Conservation (phyloP, 2,329 filamentous ascomycete species). For the Microsporum audouinii region DNA sequence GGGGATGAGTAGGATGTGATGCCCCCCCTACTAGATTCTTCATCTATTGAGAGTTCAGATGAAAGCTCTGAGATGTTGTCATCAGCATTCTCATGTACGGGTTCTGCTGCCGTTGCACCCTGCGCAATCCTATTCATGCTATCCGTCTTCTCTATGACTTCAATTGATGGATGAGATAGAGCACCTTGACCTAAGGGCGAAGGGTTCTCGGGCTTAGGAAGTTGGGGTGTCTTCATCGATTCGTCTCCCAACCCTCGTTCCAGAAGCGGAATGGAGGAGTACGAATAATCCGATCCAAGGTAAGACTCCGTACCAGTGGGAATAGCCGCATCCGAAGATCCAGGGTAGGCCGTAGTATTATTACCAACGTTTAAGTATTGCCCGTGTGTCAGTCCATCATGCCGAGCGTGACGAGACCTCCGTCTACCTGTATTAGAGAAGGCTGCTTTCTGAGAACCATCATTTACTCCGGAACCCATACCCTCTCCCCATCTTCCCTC, state of each 20-base stretch:
- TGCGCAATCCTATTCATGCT: constrained; percentile 39
- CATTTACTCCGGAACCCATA: no score
- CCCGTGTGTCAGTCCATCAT: not conserved
- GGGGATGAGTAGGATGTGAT: constrained; percentile 26
- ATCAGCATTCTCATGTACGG: constrained; percentile 33
- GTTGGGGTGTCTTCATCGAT: constrained; percentile 38
- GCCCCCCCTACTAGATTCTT: not conserved
- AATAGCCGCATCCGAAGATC: not conserved
- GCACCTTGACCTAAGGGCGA: not conserved
- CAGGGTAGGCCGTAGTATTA: not conserved
- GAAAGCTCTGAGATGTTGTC: constrained; percentile 45
- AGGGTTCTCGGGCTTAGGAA: not conserved
- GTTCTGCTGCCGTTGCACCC: constrained; percentile 31
- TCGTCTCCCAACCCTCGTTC: constrained; percentile 49
- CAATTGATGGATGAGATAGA: constrained; percentile 39
- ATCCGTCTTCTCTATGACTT: constrained; percentile 41
- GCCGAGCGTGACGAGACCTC: not conserved
- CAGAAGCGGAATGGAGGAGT: constrained; percentile 64
- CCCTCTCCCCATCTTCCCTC: constrained; percentile 67
- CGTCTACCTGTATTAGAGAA: not conserved
- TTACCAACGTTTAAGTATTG: not conserved
- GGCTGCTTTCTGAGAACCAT: not conserved
- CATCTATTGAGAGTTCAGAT: constrained; percentile 42
- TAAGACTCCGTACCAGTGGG: constrained; percentile 22
- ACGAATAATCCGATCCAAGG: constrained; percentile 59